Evolutionary conservation across 2,329 filamentous ascomycete genomes (phyloP).

Genomic region (Hortaea sp.): DNA sequence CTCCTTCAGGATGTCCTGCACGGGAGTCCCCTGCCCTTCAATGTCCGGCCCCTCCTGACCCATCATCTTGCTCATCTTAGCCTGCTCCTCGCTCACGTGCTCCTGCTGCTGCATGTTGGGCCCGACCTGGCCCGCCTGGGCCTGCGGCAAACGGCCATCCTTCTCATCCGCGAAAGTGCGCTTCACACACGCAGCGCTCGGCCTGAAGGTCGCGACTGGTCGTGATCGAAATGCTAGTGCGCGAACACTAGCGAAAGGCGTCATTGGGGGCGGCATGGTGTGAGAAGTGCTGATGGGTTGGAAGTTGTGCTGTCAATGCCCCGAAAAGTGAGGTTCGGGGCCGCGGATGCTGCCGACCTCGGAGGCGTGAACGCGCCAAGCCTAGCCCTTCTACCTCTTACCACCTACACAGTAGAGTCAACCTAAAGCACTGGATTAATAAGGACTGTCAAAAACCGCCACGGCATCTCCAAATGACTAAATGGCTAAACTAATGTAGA

Average conservation of each 20-base stretch:
- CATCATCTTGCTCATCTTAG: slow-evolving; percentile 48
- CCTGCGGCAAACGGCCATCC: slow-evolving; percentile 16
- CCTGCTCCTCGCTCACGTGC: slow-evolving; percentile 56
- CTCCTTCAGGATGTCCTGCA: slow-evolving; percentile 55
- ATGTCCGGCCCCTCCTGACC: slow-evolving; percentile 51
- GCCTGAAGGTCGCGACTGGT: slow-evolving; percentile 8
- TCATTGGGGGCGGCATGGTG: not conserved
- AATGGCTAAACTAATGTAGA: too few species aligned
- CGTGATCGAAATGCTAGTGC: slow-evolving; percentile 5
- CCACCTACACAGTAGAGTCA: too few species aligned
- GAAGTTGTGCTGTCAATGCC: not conserved
- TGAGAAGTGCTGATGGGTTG: not conserved
- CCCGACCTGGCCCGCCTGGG: slow-evolving; percentile 21
- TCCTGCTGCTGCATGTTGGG: slow-evolving; percentile 46
- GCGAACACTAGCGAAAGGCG: slow-evolving; percentile 1
- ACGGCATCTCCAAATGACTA: too few species aligned
- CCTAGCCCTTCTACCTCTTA: too few species aligned
- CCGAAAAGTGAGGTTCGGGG: not conserved
- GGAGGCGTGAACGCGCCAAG: too few species aligned
- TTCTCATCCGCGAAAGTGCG: slow-evolving; percentile 18
- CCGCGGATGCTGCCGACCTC: not conserved
- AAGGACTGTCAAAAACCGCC: too few species aligned
- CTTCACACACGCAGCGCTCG: slow-evolving; percentile 9
- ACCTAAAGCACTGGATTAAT: too few species aligned
- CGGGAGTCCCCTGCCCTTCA: slow-evolving; percentile 51